A percentile compares a stretch with the other conserved stretches of the same genome.
These are phyloP conservation scores for Batkoa obscura DNA, from an alignment of 371 early-diverging fungal species.

Conservation along the genomic window DNA sequence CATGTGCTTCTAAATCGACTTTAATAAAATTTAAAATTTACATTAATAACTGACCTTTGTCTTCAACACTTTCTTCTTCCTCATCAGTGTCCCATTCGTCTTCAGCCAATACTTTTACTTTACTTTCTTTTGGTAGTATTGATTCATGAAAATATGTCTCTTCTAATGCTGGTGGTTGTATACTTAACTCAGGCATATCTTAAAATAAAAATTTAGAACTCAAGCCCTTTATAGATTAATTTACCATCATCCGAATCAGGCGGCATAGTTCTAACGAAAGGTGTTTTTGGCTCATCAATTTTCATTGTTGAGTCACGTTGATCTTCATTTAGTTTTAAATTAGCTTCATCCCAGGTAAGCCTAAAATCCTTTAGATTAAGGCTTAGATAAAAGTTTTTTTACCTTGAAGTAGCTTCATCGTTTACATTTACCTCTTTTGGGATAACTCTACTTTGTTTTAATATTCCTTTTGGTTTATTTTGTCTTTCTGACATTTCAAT, in stretches of 20 bases:
- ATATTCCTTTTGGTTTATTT: no score
- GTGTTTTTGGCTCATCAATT: slow-evolving; percentile 93
- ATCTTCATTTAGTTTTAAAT: slow-evolving; percentile 67
- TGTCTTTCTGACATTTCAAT: no score
- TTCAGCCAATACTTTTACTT: background rate
- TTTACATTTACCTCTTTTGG: no score
- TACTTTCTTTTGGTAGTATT: background rate
- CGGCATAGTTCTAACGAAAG: slow-evolving; percentile 33
- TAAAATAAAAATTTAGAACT: background rate
- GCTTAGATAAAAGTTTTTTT: no score
- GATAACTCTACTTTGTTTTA: no score
- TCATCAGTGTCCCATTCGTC: no score
- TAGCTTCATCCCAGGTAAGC: slow-evolving; percentile 91
- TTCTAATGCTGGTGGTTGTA: background rate
- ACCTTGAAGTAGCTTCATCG: no score
- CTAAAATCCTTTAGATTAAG: no score
- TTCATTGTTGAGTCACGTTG: slow-evolving; percentile 88
- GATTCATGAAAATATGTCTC: background rate
- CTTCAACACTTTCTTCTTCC: background rate
- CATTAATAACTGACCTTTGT: background rate
- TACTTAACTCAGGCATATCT: slow-evolving; percentile 4
- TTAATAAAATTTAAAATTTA: background rate
- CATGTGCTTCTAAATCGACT: background rate
- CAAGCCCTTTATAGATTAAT: background rate
- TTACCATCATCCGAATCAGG: slow-evolving; percentile 4